Evolutionary conservation across 2,329 filamentous ascomycete genomes (phyloP).

Genomic region (Ambrosiella xylebori): DNA sequence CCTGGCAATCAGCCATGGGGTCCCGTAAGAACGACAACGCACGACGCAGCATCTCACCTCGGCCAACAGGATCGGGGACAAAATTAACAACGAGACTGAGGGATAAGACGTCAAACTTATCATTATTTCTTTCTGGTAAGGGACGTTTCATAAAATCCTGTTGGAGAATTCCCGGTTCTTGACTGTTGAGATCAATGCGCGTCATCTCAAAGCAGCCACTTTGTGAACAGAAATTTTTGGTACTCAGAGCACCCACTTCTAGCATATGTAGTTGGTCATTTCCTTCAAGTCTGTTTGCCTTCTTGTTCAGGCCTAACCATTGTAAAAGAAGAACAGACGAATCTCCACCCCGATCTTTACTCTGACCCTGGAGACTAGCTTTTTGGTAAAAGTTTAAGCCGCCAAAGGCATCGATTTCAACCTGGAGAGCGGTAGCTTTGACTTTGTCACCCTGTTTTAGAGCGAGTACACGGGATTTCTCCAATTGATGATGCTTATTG

Average conservation of each 20-base stretch:
- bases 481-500: slow-evolving; percentile 46
- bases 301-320: slow-evolving; percentile 30
- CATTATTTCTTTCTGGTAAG: slow-evolving; percentile 41
- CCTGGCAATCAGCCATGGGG: slow-evolving; percentile 14
- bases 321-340: slow-evolving; percentile 46
- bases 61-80: slow-evolving; percentile 55
- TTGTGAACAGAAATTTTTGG: slow-evolving; percentile 65
- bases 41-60: slow-evolving; percentile 73
- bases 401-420: slow-evolving; percentile 39
- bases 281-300: slow-evolving; percentile 8
- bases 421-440: slow-evolving; percentile 28
- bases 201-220: slow-evolving; percentile 54
- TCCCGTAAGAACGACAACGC: slow-evolving; percentile 51
- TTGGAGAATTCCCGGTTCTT: slow-evolving; percentile 61
- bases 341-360: slow-evolving; percentile 47
- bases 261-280: slow-evolving; percentile 43
- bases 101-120: slow-evolving; percentile 76
- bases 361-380: slow-evolving; percentile 52
- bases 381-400: slow-evolving; percentile 47
- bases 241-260: slow-evolving; percentile 78
- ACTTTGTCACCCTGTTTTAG: slow-evolving; percentile 32
- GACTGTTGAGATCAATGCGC: slow-evolving; percentile 81
- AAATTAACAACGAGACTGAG: slow-evolving; percentile 89
- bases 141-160: slow-evolving; percentile 91
- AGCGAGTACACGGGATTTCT: slow-evolving; percentile 44